These are phyloP conservation scores for Stephania japonica DNA, from an alignment of 164 flowering plant species.

Conservation along the genomic window DNA sequence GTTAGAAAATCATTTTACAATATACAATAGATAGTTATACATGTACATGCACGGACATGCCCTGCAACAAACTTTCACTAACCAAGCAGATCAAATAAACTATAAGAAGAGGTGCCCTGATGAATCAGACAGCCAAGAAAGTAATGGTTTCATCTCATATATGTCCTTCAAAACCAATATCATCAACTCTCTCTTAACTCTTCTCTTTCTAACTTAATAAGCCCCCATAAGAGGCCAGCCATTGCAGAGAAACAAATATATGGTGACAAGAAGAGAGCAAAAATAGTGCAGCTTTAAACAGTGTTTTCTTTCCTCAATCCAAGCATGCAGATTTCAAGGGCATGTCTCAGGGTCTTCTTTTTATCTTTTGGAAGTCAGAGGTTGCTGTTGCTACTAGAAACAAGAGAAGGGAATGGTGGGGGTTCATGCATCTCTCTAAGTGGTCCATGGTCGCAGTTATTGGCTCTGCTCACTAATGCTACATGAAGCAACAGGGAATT, in stretches of 20 bases:
- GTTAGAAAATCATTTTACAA: too few relatives aligned
- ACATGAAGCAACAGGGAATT: too few relatives aligned
- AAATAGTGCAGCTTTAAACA: neutral
- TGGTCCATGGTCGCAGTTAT: neutral
- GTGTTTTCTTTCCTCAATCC: too few relatives aligned
- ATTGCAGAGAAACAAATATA: neutral
- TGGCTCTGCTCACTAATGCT: neutral
- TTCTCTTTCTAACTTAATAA: too few relatives aligned
- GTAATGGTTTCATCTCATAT: neutral
- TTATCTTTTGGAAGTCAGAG: constrained; percentile 2
- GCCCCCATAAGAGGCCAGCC: neutral
- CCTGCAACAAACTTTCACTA: neutral
- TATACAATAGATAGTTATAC: too few relatives aligned
- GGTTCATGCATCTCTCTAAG: neutral
- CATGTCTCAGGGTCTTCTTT: neutral
- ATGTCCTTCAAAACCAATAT: neutral
- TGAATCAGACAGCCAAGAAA: neutral
- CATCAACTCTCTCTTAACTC: too few relatives aligned
- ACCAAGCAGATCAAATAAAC: neutral
- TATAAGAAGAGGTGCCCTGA: neutral
- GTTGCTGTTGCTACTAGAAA: neutral
- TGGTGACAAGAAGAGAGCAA: neutral
- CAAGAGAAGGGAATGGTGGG: neutral
- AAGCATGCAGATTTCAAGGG: neutral
- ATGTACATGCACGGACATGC: too few relatives aligned